These are phyloP conservation scores for Erodium trifolium DNA, from an alignment of 441 rosid species.

Conservation along the genomic window DNA sequence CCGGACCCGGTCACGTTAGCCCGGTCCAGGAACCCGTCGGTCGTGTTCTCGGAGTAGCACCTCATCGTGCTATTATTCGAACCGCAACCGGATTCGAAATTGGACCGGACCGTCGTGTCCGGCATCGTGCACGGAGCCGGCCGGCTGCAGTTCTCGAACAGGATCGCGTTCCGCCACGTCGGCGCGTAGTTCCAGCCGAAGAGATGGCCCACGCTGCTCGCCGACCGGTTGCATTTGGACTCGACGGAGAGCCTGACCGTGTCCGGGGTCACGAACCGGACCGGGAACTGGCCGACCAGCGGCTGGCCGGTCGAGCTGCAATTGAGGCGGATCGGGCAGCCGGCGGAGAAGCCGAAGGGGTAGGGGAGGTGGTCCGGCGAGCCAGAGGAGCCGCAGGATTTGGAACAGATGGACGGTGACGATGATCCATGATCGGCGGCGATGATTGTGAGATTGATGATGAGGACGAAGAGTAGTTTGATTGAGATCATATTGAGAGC, in stretches of 20 bases:
- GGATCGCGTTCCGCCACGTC: conserved; percentile 36
- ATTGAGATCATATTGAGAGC: not conserved
- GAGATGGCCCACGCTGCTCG: conserved; percentile 30
- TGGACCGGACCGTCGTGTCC: conserved; percentile 28
- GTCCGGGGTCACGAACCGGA: conserved; percentile 20
- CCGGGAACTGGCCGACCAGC: conserved; percentile 32
- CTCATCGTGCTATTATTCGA: conserved; percentile 23
- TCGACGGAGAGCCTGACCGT: conserved; percentile 26
- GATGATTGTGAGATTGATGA: not conserved
- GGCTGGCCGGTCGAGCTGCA: conserved; percentile 29
- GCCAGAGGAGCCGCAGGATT: conserved; percentile 29
- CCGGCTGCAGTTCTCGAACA: conserved; percentile 35
- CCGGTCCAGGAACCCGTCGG: conserved; percentile 22
- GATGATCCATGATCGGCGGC: conserved; percentile 3
- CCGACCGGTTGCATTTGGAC: conserved; percentile 44
- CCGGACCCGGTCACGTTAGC: conserved; percentile 9
- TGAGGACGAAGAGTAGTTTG: not conserved
- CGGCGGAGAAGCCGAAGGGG: conserved; percentile 72
- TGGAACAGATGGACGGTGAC: conserved; percentile 25
- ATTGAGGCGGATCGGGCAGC: conserved; percentile 40
- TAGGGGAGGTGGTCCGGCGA: conserved; percentile 19
- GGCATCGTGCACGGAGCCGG: conserved; percentile 34
- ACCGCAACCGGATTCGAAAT: conserved; percentile 32
- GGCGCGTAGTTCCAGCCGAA: conserved; percentile 47
- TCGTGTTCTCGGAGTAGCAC: conserved; percentile 32